A percentile compares a stretch with the other conserved stretches of the same genome.
Evolutionary conservation across 176 grass and related monocot species (phyloP).

Genomic region (Triticum urartu): DNA sequence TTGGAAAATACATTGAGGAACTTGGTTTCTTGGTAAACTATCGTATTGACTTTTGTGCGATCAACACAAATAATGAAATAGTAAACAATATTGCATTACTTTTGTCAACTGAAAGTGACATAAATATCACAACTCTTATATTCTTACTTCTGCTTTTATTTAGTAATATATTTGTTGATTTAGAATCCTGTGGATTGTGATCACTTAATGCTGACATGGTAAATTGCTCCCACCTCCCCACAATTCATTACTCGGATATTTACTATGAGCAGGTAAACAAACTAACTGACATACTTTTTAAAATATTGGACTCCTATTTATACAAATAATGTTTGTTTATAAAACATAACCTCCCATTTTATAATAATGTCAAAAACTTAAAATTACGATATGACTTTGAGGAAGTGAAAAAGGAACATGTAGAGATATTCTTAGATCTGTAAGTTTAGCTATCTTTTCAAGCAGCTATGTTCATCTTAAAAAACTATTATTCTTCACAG

Average conservation of each 20-base stretch:
- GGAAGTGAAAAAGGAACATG: not conserved
- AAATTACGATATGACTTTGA: not conserved
- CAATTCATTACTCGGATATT: too few relatives aligned
- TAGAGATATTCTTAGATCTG: not conserved
- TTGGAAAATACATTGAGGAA: not conserved
- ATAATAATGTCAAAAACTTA: not conserved
- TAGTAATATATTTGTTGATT: constrained; percentile 12
- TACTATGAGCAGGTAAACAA: not conserved
- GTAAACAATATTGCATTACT: constrained; percentile 17
- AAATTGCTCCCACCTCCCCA: not conserved
- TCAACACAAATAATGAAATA: constrained; percentile 3
- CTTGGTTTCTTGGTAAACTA: constrained; percentile 24
- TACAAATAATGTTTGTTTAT: not conserved
- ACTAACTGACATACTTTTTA: not conserved
- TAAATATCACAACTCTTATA: not conserved
- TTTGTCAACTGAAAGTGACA: constrained; percentile 40
- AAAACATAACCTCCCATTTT: not conserved
- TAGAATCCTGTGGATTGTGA: constrained; percentile 17
- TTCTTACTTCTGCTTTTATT: not conserved
- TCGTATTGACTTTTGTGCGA: constrained; percentile 16
- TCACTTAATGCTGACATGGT: not conserved
- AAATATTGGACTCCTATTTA: too few relatives aligned
- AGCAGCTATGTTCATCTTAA: constrained; percentile 1
- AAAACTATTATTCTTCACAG: not conserved
- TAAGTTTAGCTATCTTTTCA: not conserved